A percentile compares a stretch with the other conserved stretches of the same genome.
phyloP scores from a whole-genome alignment of 1,284 basidiomycete species.

The Spongiforma sp. region DNA sequence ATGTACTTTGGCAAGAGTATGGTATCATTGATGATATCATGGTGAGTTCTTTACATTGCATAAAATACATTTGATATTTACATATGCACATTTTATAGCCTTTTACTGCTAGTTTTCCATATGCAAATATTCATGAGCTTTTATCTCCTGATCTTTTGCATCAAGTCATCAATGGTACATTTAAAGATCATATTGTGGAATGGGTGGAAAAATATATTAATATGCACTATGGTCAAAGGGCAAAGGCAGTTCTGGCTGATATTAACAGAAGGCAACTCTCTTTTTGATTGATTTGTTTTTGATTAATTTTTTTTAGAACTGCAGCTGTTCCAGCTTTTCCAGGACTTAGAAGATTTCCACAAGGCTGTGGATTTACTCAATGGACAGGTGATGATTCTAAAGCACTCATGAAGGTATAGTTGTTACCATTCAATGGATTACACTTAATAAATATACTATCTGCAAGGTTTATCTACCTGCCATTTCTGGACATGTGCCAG shows the following conservation, averaged over 20 bases:
- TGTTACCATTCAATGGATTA: too few species aligned
- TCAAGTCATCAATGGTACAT: background rate
- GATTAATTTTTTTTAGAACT: background rate
- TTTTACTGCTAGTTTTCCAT: background rate
- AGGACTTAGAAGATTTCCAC: background rate
- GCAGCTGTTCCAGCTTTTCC: background rate
- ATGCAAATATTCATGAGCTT: background rate
- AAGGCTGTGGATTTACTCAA: background rate
- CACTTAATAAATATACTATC: too few species aligned
- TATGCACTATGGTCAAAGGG: background rate
- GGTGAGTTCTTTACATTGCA: background rate
- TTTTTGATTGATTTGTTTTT: background rate
- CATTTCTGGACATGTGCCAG: slow-evolving; percentile 15
- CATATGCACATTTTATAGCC: background rate
- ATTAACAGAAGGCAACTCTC: background rate
- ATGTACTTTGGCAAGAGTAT: background rate
- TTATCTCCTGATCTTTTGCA: background rate
- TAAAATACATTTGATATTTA: background rate
- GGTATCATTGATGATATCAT: background rate
- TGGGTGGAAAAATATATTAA: background rate
- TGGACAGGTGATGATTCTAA: background rate
- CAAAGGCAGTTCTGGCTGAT: background rate
- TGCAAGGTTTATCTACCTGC: slow-evolving; percentile 13
- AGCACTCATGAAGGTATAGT: background rate
- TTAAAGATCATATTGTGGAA: background rate